Base-by-base conservation (phyloP, 2,329 filamentous ascomycete genomes). In the Dactylellina leptospora region DNA sequence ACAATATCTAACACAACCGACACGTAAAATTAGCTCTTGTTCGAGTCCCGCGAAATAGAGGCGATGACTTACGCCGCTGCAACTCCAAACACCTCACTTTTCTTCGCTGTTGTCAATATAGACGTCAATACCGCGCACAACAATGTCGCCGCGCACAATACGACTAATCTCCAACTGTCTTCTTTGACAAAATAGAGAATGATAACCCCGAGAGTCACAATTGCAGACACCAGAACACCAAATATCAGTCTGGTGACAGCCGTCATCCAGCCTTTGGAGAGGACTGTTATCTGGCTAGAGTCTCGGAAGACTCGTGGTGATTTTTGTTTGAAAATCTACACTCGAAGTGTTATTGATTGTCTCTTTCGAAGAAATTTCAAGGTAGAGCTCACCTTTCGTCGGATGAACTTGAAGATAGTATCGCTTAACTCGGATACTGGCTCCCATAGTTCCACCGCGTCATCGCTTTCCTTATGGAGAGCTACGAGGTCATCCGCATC, bases 51-150 rank as follows among this genome's bases (percentile, higher is more conserved):
- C 2, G 30, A 40, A n/a, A 40, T 10, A 16, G 18, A n/a, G 11
- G 23, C 20, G 23, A 28, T 36, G 23, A 68, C 62, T 60, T 68
- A 68, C 64, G 64, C 64, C 11, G 64, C 55, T 4, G 56, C 47
- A 6, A 62, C 56, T 28, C 44, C 55, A 36, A 70, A 70, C 2
- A 70, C 64, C 22, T 70, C 64, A 28, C 64, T 45, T 25, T 56
- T 70, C 28, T 56, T 70, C 25, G 64, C 64, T 13, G 44, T 70
- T 6, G 64, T 70, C 30, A 70, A 36, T 25, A 58, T 48, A 5
- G 64, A 45, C 3, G 58, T 70, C 30, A 62, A 33, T n/a, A 70
- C 25, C 1, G 64, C 55, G 9, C 53, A 55, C 0, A 62, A 9
- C 16, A 70, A 9, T 5, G 58, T 70, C 0, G 64, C 51, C 2